Base-by-base conservation (phyloP, 805 yeast genomes). In the Zygoascus flipseniorum region DNA sequence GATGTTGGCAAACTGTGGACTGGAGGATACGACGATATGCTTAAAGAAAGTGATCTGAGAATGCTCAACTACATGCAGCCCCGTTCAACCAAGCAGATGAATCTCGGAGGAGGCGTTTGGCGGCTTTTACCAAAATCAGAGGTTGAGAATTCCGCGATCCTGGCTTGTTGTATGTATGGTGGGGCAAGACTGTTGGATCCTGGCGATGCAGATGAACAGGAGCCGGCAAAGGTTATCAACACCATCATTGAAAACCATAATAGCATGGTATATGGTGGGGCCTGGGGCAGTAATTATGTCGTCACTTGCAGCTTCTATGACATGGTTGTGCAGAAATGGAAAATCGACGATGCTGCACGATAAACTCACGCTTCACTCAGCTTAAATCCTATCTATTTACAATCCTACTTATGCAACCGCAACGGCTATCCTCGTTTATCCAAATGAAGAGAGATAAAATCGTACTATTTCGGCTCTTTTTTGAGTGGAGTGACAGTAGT, bases 21-120 rank as follows among this genome's bases (percentile, higher is more conserved):
- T 0, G 99, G 99, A 0, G 85, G 96, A 0, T 92, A 92, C 67
- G 99, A 92, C 67, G 98, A 92, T 63, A 66, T 77, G 53, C 67
- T 93, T 48, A 74, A 89, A 51, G 68, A 78, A 0, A 70, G 88
- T 39, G 97, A 90, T 68, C 63, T 88, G 45, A 69, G 96, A 54
- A 56, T 60, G 74, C 14, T 76, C 63, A 59, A 71, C 60, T 18
- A 14, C 16, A 70, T 77, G 1, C 92, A 92, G 0, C 62, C 64
- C 9, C 69, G 67, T 31, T 72, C 74, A 0, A 63, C 65, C 5
- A 67, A 72, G 13, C 70, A 72, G 44, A 66, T 72, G 31, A 77
- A 83, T 47, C 71, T 93, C 2, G 90, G 89, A 1, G 98, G 99
- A 5, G 99, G 99, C 1, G 98, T 92, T 2, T 92, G 99, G 99